Evolutionary conservation across 345 rosid species (phyloP).

Genomic region (Carallia pectinifolia): DNA sequence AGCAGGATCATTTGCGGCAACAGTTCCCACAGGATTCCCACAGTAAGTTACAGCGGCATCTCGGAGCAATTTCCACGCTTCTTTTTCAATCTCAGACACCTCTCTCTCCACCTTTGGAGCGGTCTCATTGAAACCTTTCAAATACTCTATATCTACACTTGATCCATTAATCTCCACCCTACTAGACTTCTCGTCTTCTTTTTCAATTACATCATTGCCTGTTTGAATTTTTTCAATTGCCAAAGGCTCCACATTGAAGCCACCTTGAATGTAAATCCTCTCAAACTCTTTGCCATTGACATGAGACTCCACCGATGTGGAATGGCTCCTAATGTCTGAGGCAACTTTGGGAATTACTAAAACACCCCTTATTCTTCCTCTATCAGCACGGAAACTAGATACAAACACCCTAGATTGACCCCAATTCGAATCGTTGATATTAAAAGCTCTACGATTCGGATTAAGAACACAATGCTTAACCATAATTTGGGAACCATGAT

Average conservation of each 20-base stretch:
- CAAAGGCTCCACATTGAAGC: slow-evolving; percentile 62
- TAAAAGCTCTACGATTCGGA: slow-evolving; percentile 55
- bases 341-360: slow-evolving; percentile 71
- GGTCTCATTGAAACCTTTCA: slow-evolving; percentile 40
- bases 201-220: slow-evolving; percentile 19
- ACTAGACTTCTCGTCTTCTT: slow-evolving; percentile 38
- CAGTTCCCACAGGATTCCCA: slow-evolving; percentile 80
- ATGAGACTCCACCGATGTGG: slow-evolving; percentile 53
- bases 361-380: slow-evolving; percentile 54
- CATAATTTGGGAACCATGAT: slow-evolving; percentile 26
- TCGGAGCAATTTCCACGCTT: slow-evolving; percentile 86
- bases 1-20: slow-evolving; percentile 77
- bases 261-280: slow-evolving; percentile 64
- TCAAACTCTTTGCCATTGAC: slow-evolving; percentile 70
- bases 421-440: slow-evolving; percentile 51
- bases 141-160: slow-evolving; percentile 33
- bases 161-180: slow-evolving; percentile 35
- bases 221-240: slow-evolving; percentile 46
- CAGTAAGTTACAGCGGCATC: slow-evolving; percentile 66
- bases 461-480: slow-evolving; percentile 31
- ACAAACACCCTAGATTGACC: slow-evolving; percentile 35
- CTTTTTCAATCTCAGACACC: slow-evolving; percentile 60
- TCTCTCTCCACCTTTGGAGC: slow-evolving; percentile 43
- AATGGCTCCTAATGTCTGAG: slow-evolving; percentile 69
- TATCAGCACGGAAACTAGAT: slow-evolving; percentile 26